Base-by-base conservation (phyloP, 2,329 filamentous ascomycete genomes). In the Akanthomyces uredinophilus region DNA sequence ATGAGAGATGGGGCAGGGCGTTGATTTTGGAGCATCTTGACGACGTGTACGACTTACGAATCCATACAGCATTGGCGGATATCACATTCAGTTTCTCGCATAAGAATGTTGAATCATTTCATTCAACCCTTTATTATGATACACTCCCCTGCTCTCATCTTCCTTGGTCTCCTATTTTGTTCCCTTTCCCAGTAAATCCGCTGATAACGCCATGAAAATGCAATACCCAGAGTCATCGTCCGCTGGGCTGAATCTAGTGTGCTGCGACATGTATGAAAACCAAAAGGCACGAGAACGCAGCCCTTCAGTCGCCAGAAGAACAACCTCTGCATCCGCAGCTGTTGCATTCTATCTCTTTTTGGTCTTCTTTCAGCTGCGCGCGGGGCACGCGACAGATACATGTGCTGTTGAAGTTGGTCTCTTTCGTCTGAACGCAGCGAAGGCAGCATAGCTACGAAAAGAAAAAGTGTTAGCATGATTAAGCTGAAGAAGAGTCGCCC, bases 321-420 rank as follows among this genome's bases (percentile, higher is more conserved):
- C 94, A 98, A 1, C 94, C 94, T 71, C 91, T 83, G 75, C 95
- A 99, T 10, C 95, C 95, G 75, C 95, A 99, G 76, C 86, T 96
- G 57, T 98, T 92, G 72, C 95, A 99, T 75, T 98, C 89, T 37
- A 98, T 88, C 43, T 91, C 62, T 35, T 64, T 89, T 73, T 95
- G 90, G 47, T 92, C 88, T 70, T 96, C 92, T 76, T 96, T 96
- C 72, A 99, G 78, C 74, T 96, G 86, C 37, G 91, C 88, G 72
- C 90, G 89, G 1, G 95, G 95, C 56, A 99, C 94, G 57, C 95
- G 90, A 75, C 95, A 99, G 71, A 99, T 95, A 74, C 95, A 99
- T 1, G 94, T 99, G 66, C 91, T 90, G 75, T 94, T 95, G 80
- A 98, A 99, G 76, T 99, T 99, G 35, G 95, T 99, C 81, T 99